Evolutionary conservation across 805 yeast species (phyloP).

Genomic region (Spathaspora girioi): DNA sequence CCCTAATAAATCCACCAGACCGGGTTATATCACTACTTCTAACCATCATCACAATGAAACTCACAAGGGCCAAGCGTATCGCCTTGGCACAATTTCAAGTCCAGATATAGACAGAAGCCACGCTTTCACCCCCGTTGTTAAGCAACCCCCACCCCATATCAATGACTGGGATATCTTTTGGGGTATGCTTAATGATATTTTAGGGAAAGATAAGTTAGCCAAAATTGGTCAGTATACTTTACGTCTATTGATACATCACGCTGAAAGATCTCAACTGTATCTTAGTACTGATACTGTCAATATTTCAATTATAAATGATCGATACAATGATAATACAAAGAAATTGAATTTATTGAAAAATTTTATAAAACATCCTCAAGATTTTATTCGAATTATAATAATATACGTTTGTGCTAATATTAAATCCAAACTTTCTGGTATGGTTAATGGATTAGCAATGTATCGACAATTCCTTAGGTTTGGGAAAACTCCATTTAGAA

Average conservation of each 20-base stretch:
- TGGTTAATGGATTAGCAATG: slow-evolving; percentile 44
- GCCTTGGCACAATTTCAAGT: neutral
- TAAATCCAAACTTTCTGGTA: slow-evolving; percentile 37
- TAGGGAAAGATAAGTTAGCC: slow-evolving; percentile 72
- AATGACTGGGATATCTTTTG: slow-evolving; percentile 44
- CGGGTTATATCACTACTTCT: neutral
- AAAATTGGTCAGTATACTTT: slow-evolving; percentile 59
- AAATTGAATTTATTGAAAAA: slow-evolving; percentile 29
- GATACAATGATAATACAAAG: slow-evolving; percentile 31
- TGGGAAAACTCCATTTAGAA: slow-evolving; percentile 64
- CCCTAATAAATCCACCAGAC: slow-evolving; percentile 2
- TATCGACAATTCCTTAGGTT: slow-evolving; percentile 69
- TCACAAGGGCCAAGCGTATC: no score
- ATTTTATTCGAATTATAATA: slow-evolving; percentile 30
- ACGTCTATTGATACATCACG: slow-evolving; percentile 48
- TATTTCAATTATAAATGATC: slow-evolving; percentile 22
- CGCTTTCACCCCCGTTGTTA: neutral
- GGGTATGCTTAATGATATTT: slow-evolving; percentile 49
- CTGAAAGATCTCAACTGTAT: slow-evolving; percentile 34
- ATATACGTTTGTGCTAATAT: slow-evolving; percentile 39
- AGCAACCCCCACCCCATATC: slow-evolving; percentile 4
- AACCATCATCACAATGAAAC: neutral
- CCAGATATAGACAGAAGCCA: neutral
- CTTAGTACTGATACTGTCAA: slow-evolving; percentile 33
- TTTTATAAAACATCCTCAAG: slow-evolving; percentile 33